Evolutionary conservation across 441 rosid species (phyloP).

Genomic region (Sinapis alba): DNA sequence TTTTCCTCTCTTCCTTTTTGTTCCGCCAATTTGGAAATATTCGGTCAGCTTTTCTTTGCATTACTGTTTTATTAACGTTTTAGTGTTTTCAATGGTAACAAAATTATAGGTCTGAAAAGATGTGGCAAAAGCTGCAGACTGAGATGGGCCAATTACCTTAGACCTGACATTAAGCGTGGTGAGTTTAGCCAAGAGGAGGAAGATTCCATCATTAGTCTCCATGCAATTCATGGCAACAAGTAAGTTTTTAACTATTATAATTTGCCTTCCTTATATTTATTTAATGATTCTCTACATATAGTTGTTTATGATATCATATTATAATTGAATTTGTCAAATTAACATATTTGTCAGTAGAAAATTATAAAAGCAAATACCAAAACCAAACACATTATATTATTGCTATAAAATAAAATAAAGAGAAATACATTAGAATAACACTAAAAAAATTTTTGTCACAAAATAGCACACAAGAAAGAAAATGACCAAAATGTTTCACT

Average conservation of each 20-base stretch:
- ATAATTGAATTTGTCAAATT: not conserved
- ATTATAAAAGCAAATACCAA: not conserved
- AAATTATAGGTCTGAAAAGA: constrained; percentile 36
- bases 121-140: constrained; percentile 45
- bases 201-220: constrained; percentile 54
- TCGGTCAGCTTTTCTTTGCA: constrained; percentile 19
- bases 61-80: constrained; percentile 9
- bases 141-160: constrained; percentile 45
- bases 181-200: constrained; percentile 56
- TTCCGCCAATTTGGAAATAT: constrained; percentile 5
- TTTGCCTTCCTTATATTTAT: not conserved
- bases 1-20: not conserved
- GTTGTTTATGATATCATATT: not conserved
- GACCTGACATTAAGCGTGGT: constrained; percentile 43
- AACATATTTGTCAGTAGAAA: not conserved
- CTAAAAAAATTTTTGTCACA: no score
- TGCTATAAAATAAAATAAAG: not conserved
- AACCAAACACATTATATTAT: not conserved
- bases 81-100: not conserved
- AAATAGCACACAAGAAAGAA: no score
- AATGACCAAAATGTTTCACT: no score
- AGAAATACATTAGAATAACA: no score
- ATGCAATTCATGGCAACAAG: constrained; percentile 63
- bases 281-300: not conserved
- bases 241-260: constrained; percentile 24